A percentile compares a stretch with the other conserved stretches of the same genome.
Evolutionary conservation across 2,329 filamentous ascomycete genomes (phyloP).

Genomic region (Calonectria henricotiae): DNA sequence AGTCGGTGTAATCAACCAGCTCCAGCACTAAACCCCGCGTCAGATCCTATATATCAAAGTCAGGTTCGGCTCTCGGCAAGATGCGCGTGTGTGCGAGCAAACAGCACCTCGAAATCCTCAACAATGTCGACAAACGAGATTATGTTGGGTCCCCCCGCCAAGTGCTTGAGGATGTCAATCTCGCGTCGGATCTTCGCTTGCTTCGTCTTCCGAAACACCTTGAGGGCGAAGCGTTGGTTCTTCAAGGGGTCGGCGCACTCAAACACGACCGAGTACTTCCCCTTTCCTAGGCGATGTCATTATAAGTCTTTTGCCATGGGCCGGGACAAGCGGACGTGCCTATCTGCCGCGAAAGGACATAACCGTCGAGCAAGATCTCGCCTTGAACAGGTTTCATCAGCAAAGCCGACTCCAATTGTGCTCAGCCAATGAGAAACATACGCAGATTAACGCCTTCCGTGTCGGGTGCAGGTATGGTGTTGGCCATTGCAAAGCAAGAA

Average conservation of each 20-base stretch:
- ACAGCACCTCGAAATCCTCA: slow-evolving; percentile 5
- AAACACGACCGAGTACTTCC: slow-evolving; percentile 15
- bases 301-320: neutral
- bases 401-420: neutral
- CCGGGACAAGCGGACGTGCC: neutral
- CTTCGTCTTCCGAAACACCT: slow-evolving; percentile 25
- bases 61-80: neutral
- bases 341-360: slow-evolving; percentile 16
- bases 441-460: neutral
- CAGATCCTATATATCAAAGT: neutral
- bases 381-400: slow-evolving; percentile 2
- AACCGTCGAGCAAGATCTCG: slow-evolving; percentile 18
- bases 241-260: neutral
- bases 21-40: slow-evolving; percentile 16
- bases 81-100: neutral
- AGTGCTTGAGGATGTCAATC: slow-evolving; percentile 15
- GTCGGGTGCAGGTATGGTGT: neutral
- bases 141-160: slow-evolving; percentile 26
- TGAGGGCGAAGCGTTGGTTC: slow-evolving; percentile 17
- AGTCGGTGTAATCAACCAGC: slow-evolving; percentile 9
- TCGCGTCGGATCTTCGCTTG: slow-evolving; percentile 21
- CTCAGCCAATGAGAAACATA: neutral
- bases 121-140: slow-evolving; percentile 19
- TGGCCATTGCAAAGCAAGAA: neutral
- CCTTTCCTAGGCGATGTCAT: slow-evolving; percentile 3